Base-by-base conservation (phyloP, 768 basidiomycete genomes). In the Obba rivulosa region DNA sequence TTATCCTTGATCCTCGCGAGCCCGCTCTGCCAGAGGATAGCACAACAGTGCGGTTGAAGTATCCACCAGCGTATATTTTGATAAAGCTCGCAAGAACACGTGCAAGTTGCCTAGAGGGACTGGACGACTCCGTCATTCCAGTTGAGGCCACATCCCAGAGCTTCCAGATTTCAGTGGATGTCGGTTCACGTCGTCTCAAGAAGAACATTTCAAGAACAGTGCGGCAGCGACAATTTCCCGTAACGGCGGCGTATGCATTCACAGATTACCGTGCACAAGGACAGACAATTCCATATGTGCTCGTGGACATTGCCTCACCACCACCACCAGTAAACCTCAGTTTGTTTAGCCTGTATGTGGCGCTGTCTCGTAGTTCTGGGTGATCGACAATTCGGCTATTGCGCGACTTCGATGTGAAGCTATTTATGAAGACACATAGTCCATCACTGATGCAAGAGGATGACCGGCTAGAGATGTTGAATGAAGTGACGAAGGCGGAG, bases 241-340 rank as follows among this genome's bases (percentile, higher is more conserved):
- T 72, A 2, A 70, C 69, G 48, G n/a, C 60, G 0, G 69, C 69
- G 22, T 74, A 72, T 43, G 66, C 68, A 1, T 74, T 75, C 55
- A n/a, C n/a, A n/a, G n/a, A n/a, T n/a, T n/a, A n/a, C n/a, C n/a
- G n/a, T n/a, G n/a, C n/a, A n/a, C n/a, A 73, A 53, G 74, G 72
- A 0, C 72, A 75, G 50, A 75, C 72, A 1, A 59, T 76, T 2
- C 40, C 50, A 0, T 38, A 55, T 18, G 65, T 69, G 0, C 43
- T 75, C 1, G 65, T 75, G 2, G 71, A 75, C 52, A 65, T 75
- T 5, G 62, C 61, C 5, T 53, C 51, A 39, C 70, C 67, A 11
- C 71, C 68, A 2, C 49, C 56, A 0, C 64, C 64, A 14, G 22
- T 36, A 22, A 43, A 42, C 0, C 54, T 73, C 2, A 64, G 51